Conservation (phyloP, 805 yeast genomes). For the Ogataea nakhonphanomensis region DNA sequence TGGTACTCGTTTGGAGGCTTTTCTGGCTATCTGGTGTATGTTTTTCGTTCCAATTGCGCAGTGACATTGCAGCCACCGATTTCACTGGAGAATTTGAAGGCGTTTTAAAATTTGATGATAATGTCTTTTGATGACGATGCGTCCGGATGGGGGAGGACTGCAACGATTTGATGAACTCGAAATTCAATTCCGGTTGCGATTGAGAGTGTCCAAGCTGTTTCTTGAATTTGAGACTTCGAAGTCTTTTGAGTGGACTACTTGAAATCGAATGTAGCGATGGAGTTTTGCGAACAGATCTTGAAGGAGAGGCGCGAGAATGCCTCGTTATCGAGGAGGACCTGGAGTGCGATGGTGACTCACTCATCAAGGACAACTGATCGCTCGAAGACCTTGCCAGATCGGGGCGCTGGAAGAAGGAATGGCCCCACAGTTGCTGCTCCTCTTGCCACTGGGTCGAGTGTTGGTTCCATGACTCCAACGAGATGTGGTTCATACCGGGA, state of each 20-base stretch:
- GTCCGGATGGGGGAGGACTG: slow-evolving; percentile 27
- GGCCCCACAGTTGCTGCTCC: slow-evolving; percentile 17
- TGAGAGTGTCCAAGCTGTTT: slow-evolving; percentile 16
- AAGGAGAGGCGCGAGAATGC: slow-evolving; percentile 7
- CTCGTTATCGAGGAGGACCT: slow-evolving; percentile 11
- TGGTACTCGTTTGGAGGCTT: slow-evolving; percentile 27
- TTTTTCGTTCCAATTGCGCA: slow-evolving; percentile 1
- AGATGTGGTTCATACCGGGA: slow-evolving; percentile 22
- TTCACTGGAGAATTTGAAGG: slow-evolving; percentile 14
- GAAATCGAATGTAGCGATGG: slow-evolving; percentile 17
- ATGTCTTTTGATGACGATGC: slow-evolving; percentile 16
- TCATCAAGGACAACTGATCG: slow-evolving; percentile 20
- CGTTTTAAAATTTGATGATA: slow-evolving; percentile 18
- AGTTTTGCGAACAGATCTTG: slow-evolving; percentile 5
- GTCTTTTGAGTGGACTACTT: slow-evolving; percentile 27
- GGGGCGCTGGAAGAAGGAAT: slow-evolving; percentile 6
- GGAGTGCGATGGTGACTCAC: slow-evolving; percentile 9
- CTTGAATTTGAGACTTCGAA: slow-evolving; percentile 24
- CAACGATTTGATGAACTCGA: slow-evolving; percentile 26
- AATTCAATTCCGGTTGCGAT: slow-evolving; percentile 26
- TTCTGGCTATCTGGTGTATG: slow-evolving; percentile 22
- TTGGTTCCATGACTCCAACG: slow-evolving; percentile 30
- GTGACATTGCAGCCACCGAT: not conserved
- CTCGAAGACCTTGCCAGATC: slow-evolving; percentile 19
- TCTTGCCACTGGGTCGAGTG: slow-evolving; percentile 23